phyloP scores from a whole-genome alignment of 257 asterid species.

The Nicotiana knightiana region DNA sequence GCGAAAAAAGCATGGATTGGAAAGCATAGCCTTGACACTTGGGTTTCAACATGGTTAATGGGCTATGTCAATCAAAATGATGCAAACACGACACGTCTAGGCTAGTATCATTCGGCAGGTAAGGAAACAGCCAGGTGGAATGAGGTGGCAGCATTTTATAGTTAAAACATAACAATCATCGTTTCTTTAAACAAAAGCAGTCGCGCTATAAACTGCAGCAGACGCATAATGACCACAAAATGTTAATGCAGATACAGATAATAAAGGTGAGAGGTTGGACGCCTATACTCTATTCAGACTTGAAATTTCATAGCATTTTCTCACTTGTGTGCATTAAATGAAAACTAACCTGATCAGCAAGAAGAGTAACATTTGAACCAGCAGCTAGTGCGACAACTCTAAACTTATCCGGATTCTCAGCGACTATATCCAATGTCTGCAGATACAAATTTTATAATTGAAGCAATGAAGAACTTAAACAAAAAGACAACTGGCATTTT shows the following conservation, averaged over 20 bases:
- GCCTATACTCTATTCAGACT: not conserved
- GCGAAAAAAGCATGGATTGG: not conserved
- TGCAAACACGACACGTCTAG: not conserved
- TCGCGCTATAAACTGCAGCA: not conserved
- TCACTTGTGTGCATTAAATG: not conserved
- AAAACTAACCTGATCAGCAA: constrained; percentile 82
- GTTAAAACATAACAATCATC: not conserved
- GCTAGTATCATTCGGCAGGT: not conserved
- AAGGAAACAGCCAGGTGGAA: not conserved
- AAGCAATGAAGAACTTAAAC: constrained; percentile 10
- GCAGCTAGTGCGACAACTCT: constrained; percentile 94
- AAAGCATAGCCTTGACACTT: not conserved
- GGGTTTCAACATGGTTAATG: not conserved
- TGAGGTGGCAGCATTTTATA: not conserved
- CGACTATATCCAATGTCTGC: constrained; percentile 89
- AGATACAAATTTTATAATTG: constrained; percentile 13
- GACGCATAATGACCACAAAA: not conserved
- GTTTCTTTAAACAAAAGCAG: not conserved
- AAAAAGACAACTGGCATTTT: not conserved
- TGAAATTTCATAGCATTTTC: not conserved
- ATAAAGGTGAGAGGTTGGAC: not conserved
- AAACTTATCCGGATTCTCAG: constrained; percentile 92
- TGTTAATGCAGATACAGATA: not conserved
- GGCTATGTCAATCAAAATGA: not conserved
- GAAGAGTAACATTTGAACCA: constrained; percentile 96